Conservation (phyloP, 306 rosid genomes). For the Quillaja saponaria region DNA sequence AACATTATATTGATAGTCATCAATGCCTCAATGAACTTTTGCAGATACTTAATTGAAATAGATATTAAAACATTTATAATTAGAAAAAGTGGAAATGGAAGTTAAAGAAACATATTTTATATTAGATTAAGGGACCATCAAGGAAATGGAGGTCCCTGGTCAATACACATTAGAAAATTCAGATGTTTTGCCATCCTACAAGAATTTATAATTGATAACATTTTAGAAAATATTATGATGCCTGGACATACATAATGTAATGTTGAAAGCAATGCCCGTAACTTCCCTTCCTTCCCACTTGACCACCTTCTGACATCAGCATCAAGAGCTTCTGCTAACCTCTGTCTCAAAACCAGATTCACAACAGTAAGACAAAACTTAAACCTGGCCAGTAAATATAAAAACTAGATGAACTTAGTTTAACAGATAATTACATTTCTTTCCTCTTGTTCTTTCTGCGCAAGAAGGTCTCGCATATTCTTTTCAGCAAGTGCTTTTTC, state of each 20-base stretch:
- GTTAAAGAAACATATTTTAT: background rate
- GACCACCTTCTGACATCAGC: conserved; percentile 96
- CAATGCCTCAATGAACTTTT: conserved; percentile 3
- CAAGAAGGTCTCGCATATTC: conserved; percentile 75
- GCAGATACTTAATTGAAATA: conserved; percentile 13
- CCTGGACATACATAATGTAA: conserved; percentile 75
- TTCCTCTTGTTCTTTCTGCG: conserved; percentile 85
- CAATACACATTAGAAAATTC: background rate
- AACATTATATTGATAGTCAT: conserved; percentile 9
- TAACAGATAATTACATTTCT: conserved; percentile 62
- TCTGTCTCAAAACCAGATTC: conserved; percentile 55
- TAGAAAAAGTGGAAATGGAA: background rate
- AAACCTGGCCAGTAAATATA: background rate
- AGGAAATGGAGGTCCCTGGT: background rate
- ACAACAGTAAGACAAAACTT: conserved; percentile 25
- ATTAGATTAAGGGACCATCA: conserved; percentile 3
- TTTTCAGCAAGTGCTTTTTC: conserved; percentile 92
- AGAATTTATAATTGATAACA: conserved; percentile 17
- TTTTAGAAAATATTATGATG: conserved; percentile 22
- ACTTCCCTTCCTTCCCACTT: conserved; percentile 84
- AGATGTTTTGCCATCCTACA: conserved; percentile 8
- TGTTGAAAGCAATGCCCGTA: conserved; percentile 94
- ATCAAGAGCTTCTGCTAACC: conserved; percentile 80
- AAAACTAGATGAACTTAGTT: background rate
- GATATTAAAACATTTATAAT: conserved; percentile 6